A percentile compares a stretch with the other conserved stretches of the same genome.
Evolutionary conservation across 2,329 filamentous ascomycete species (phyloP).

Genomic region (Sphaerulina musiva): DNA sequence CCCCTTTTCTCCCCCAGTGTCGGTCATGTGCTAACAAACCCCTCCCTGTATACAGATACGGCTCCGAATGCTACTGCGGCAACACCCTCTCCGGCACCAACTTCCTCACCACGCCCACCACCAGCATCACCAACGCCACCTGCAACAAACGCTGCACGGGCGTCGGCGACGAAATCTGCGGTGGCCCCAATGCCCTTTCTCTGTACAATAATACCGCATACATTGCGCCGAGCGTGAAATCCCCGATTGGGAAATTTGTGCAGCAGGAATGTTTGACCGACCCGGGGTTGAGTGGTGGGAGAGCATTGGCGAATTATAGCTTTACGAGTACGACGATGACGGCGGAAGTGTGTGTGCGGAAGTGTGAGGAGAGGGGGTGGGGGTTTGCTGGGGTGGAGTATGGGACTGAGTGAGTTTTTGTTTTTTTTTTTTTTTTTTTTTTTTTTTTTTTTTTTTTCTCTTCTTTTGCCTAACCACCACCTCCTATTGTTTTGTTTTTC

Average conservation of each 20-base stretch:
- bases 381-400: conserved; percentile 28
- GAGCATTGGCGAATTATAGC: conserved; percentile 19
- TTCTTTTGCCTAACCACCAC: too few relatives aligned
- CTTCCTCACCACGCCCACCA: conserved; percentile 14
- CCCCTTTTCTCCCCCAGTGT: too few relatives aligned
- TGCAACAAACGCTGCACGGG: conserved; percentile 28
- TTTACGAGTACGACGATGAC: conserved; percentile 22
- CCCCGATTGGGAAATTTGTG: conserved; percentile 24
- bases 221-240: conserved; percentile 17
- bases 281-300: conserved; percentile 13
- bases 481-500: too few relatives aligned
- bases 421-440: too few relatives aligned
- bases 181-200: conserved; percentile 27
- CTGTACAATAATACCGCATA: conserved; percentile 25
- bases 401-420: conserved; percentile 2
- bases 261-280: conserved; percentile 25
- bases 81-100: conserved; percentile 14
- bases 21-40: background rate
- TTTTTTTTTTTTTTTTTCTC: too few relatives aligned
- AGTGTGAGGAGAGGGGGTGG: conserved; percentile 26
- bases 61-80: conserved; percentile 31
- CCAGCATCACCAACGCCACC: conserved; percentile 17
- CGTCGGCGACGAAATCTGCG: conserved; percentile 27
- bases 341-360: conserved; percentile 28
- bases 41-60: conserved; percentile 15